Percentiles rank a stretch among this genome's conserved stretches.
Conservation (phyloP, 345 rosid species). For the Toxicodendron radicans region DNA sequence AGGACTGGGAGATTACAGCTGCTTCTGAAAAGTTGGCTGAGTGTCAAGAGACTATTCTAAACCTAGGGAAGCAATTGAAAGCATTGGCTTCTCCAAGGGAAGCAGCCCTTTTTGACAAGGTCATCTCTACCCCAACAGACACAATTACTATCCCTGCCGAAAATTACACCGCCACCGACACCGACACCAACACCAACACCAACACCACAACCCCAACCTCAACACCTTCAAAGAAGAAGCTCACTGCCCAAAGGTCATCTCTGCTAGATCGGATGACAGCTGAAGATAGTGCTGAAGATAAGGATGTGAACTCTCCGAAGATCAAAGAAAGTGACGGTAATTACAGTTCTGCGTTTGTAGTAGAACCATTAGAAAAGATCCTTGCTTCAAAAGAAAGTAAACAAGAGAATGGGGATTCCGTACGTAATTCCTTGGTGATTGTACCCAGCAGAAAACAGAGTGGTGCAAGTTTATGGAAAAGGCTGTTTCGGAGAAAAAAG, state of each 20-base stretch:
- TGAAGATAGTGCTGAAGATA: slow-evolving; percentile 47
- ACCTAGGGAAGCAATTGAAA: slow-evolving; percentile 86
- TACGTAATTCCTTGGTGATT: slow-evolving; percentile 46
- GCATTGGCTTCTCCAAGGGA: slow-evolving; percentile 70
- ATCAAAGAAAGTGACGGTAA: slow-evolving; percentile 24
- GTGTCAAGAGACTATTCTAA: slow-evolving; percentile 86
- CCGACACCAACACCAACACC: slow-evolving; percentile 7
- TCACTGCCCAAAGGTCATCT: slow-evolving; percentile 60
- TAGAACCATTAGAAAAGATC: slow-evolving; percentile 46
- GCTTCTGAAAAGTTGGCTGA: slow-evolving; percentile 95
- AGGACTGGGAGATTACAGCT: slow-evolving; percentile 85
- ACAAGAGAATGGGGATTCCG: slow-evolving; percentile 21
- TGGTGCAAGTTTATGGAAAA: slow-evolving; percentile 65
- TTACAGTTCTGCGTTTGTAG: slow-evolving; percentile 23
- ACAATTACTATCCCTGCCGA: slow-evolving; percentile 14
- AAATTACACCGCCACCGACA: slow-evolving; percentile 1
- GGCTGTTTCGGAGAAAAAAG: slow-evolving; percentile 62
- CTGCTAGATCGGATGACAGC: slow-evolving; percentile 84
- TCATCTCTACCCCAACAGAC: slow-evolving; percentile 34
- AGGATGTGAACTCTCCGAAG: slow-evolving; percentile 20
- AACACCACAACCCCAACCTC: slow-evolving; percentile 21
- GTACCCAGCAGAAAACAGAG: slow-evolving; percentile 56
- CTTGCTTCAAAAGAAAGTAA: slow-evolving; percentile 32
- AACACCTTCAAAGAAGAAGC: slow-evolving; percentile 39
- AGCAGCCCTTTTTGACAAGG: slow-evolving; percentile 53